Conservation (phyloP, 2,329 filamentous ascomycete species). For the Venturia asperata region DNA sequence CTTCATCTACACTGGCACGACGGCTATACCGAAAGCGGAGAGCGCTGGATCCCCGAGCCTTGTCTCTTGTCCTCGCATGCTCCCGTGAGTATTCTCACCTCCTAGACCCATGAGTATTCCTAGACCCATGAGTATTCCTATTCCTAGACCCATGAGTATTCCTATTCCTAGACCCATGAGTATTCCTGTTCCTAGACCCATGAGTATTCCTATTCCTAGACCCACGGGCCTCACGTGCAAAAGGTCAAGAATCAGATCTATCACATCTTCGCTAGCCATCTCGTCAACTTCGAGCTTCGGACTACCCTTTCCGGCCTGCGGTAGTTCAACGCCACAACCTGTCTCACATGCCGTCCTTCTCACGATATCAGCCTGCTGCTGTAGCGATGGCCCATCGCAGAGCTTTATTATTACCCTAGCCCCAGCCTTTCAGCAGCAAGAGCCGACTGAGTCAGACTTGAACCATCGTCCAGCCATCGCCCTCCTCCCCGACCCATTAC, state of each 20-base stretch:
- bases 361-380: neutral
- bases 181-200: too few relatives aligned
- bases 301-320: neutral
- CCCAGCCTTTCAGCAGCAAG: neutral
- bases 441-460: neutral
- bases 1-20: neutral
- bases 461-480: neutral
- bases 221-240: neutral
- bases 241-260: neutral
- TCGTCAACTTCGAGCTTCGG: neutral
- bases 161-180: too few relatives aligned
- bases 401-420: neutral
- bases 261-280: neutral
- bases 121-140: too few relatives aligned
- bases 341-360: constrained; percentile 7
- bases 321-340: neutral
- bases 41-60: neutral
- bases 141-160: too few relatives aligned
- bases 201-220: too few relatives aligned
- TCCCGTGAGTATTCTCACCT: too few relatives aligned
- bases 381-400: neutral
- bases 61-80: too few relatives aligned
- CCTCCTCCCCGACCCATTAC: neutral
- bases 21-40: neutral
- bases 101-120: too few relatives aligned